Evolutionary conservation across 345 rosid species (phyloP), one percentile per base, ranked within the genome.

Genomic region (Citrus trifoliata): DNA sequence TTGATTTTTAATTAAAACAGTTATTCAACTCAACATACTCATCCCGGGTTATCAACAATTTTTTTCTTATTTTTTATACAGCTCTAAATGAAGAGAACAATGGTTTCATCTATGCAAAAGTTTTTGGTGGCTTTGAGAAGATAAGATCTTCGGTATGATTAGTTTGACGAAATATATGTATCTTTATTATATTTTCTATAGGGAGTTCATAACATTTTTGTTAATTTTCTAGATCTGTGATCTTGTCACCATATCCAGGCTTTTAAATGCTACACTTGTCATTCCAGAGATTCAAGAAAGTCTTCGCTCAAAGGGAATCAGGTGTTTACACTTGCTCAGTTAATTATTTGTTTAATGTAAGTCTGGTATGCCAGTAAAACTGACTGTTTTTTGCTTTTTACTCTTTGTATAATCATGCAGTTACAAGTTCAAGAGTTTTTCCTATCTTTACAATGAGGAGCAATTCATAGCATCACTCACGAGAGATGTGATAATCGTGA

Each of bases 231-330:
- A 97, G 98, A 91, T 97, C 82, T 94, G 98, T 88, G 99, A 97
- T 93, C 98, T 97, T 91, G 99, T 97, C 87, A 88, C 95, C 88
- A 89, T 97, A 87, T 88, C 99, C 90, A 94, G 98, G 95, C 99
- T 97, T 87, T 84, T 97, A 81, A 97, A 97, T 92, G 99, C 98
- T 88, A 97, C 99, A 78, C 99, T 97, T 86, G 91, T 94, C 87
- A 88, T 97, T 89, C 99, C 99, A 77, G 99, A 97, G 90, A 89
- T 97, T 84, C 99, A 97, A 88, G 90, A 93, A 80, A 89, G 90
- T 88, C 91, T 91, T 76, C 96, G 88, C 77, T 89, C 97, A 27
- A 97, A 92, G 89, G 96, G 95, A 85, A 82, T 97, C 82, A 97
- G 98, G 98, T 97, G 78, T 46, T 77, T 59, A 42, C 55, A 48